These are phyloP conservation scores for Podila minutissima DNA, from an alignment of 192 early-diverging fungal species.

Conservation along the genomic window DNA sequence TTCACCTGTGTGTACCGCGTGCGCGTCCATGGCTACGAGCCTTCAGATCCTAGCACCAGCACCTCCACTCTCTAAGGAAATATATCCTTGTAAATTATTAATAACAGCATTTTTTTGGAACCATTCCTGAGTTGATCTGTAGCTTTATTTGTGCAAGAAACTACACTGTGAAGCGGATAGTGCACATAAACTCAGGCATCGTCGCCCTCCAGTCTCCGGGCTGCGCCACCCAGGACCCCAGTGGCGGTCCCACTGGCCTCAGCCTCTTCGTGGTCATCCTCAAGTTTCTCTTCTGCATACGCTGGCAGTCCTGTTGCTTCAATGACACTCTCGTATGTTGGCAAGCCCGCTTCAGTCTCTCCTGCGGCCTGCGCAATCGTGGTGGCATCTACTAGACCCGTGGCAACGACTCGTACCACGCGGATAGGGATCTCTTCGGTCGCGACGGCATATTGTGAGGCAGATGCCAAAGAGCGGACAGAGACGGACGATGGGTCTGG, in stretches of 20 bases:
- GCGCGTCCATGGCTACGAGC: conserved; percentile 69
- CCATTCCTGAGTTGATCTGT: no score
- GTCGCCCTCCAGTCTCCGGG: conserved; percentile 39
- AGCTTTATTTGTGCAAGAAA: no score
- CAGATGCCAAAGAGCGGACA: not conserved
- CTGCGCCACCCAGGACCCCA: conserved; percentile 40
- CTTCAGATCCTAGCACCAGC: not conserved
- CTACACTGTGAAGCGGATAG: not conserved
- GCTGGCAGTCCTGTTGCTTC: conserved; percentile 48
- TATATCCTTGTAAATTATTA: no score
- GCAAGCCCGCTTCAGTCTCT: conserved; percentile 34
- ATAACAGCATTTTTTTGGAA: no score
- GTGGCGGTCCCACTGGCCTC: conserved; percentile 44
- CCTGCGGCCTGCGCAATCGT: conserved; percentile 44
- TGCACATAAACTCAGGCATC: conserved; percentile 8
- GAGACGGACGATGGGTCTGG: not conserved
- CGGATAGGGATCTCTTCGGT: conserved; percentile 47
- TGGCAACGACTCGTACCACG: conserved; percentile 39
- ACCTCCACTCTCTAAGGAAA: no score
- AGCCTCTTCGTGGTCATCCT: conserved; percentile 46
- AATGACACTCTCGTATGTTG: conserved; percentile 51
- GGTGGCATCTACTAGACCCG: conserved; percentile 35
- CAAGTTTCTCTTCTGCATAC: conserved; percentile 43
- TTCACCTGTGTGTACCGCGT: conserved; percentile 83
- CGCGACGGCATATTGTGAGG: conserved; percentile 17